A percentile compares a stretch with the other conserved stretches of the same genome.
phyloP scores from a whole-genome alignment of 2,329 filamentous ascomycete species.

The Nemania abortiva region DNA sequence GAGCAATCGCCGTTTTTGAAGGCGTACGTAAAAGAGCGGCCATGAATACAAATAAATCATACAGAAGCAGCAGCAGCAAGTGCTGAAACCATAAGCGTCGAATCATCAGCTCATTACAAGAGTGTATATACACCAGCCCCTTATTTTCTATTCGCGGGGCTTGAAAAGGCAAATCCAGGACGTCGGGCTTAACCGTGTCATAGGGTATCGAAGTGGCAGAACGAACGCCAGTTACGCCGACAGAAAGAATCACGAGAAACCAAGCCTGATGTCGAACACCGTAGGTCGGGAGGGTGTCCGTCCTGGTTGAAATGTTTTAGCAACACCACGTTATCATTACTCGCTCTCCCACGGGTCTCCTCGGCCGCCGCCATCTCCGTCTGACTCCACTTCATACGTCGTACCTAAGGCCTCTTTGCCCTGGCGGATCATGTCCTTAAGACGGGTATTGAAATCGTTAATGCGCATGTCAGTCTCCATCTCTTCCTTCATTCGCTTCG shows the following conservation, averaged over 20 bases:
- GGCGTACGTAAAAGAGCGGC: slow-evolving; percentile 17
- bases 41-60: slow-evolving; percentile 24
- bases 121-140: slow-evolving; percentile 22
- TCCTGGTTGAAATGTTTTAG: neutral
- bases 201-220: slow-evolving; percentile 24
- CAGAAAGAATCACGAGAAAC: slow-evolving; percentile 10
- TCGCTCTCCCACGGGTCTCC: slow-evolving; percentile 57
- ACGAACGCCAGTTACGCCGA: slow-evolving; percentile 23
- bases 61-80: slow-evolving; percentile 13
- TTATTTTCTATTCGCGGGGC: neutral
- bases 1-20: neutral
- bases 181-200: slow-evolving; percentile 8
- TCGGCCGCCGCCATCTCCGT: slow-evolving; percentile 46
- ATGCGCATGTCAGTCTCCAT: slow-evolving; percentile 83
- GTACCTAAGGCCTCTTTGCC: slow-evolving; percentile 88
- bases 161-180: slow-evolving; percentile 12
- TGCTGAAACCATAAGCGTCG: slow-evolving; percentile 15
- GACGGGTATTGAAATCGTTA: slow-evolving; percentile 79
- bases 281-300: too few species aligned
- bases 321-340: slow-evolving; percentile 17
- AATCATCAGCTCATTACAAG: slow-evolving; percentile 35
- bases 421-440: slow-evolving; percentile 89
- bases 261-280: neutral
- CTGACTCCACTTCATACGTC: slow-evolving; percentile 71
- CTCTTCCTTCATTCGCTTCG: slow-evolving; percentile 78